These are phyloP conservation scores for Tilletia indica DNA, from an alignment of 1,284 basidiomycete genomes.

Conservation along the genomic window DNA sequence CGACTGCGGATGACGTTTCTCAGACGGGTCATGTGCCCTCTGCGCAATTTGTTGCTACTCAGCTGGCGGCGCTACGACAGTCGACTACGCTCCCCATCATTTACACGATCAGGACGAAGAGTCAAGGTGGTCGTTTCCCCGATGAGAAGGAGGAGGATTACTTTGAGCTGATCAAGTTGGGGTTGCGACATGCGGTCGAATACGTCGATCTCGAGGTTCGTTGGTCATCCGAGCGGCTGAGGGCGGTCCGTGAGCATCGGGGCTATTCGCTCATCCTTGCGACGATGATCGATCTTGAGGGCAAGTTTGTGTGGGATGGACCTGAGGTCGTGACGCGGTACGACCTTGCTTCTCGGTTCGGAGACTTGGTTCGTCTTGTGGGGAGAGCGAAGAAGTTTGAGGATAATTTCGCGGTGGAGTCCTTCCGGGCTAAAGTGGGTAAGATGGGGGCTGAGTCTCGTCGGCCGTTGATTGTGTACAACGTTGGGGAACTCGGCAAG, in stretches of 20 bases:
- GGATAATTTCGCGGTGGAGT: conserved; percentile 77
- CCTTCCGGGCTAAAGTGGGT: conserved; percentile 66
- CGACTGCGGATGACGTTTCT: conserved; percentile 58
- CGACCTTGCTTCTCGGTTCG: conserved; percentile 54
- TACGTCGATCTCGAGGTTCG: conserved; percentile 89
- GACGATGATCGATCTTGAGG: conserved; percentile 91
- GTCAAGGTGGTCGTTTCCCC: conserved; percentile 90
- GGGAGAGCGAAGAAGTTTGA: conserved; percentile 73
- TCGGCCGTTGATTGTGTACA: conserved; percentile 81
- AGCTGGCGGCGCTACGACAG: conserved; percentile 77
- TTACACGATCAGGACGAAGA: conserved; percentile 81
- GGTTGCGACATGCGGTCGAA: conserved; percentile 79
- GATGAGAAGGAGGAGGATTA: conserved; percentile 73
- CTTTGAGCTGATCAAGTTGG: conserved; percentile 75
- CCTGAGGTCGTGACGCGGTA: conserved; percentile 62
- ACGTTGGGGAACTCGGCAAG: conserved; percentile 86
- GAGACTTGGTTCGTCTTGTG: conserved; percentile 90
- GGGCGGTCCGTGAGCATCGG: conserved; percentile 67
- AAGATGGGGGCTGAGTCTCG: conserved; percentile 22
- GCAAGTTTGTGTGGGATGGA: conserved; percentile 78
- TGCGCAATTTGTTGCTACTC: conserved; percentile 72
- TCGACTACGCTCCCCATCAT: conserved; percentile 80
- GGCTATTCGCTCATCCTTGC: conserved; percentile 78
- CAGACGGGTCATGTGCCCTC: conserved; percentile 66
- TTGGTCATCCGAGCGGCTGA: conserved; percentile 68